Evolutionary conservation across 768 basidiomycete genomes (phyloP).

Genomic region (Nidularia pulvinata): DNA sequence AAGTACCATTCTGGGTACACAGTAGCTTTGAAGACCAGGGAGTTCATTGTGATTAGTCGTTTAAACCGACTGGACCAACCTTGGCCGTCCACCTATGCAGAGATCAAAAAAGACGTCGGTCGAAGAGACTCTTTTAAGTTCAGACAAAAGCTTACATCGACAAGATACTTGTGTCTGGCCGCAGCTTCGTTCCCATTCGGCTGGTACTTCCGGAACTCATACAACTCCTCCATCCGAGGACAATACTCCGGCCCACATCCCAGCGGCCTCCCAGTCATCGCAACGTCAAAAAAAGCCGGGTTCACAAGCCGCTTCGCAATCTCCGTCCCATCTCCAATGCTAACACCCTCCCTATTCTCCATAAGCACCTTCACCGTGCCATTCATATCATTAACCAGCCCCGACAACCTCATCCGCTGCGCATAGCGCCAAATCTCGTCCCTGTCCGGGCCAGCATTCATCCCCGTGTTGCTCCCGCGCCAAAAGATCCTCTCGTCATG

Average conservation of each 20-base stretch:
- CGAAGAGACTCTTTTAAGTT: no score
- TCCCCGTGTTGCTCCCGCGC: slow-evolving; percentile 77
- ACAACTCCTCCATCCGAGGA: slow-evolving; percentile 34
- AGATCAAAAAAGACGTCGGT: not conserved
- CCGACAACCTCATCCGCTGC: slow-evolving; percentile 44
- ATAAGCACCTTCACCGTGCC: slow-evolving; percentile 30
- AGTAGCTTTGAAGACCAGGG: slow-evolving; percentile 63
- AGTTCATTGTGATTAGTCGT: slow-evolving; percentile 55
- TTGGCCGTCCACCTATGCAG: slow-evolving; percentile 52
- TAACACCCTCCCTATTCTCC: slow-evolving; percentile 15
- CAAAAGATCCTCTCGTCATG: slow-evolving; percentile 57
- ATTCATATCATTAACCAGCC: slow-evolving; percentile 23
- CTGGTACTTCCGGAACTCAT: slow-evolving; percentile 46
- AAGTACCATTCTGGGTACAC: slow-evolving; percentile 69
- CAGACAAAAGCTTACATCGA: slow-evolving; percentile 43
- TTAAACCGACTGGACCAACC: slow-evolving; percentile 70
- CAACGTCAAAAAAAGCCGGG: slow-evolving; percentile 54
- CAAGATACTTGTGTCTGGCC: slow-evolving; percentile 33
- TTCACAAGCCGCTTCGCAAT: slow-evolving; percentile 28
- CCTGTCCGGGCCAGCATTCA: slow-evolving; percentile 41
- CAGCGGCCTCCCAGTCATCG: slow-evolving; percentile 40
- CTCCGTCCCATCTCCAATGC: slow-evolving; percentile 28
- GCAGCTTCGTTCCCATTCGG: slow-evolving; percentile 35
- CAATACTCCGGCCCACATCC: slow-evolving; percentile 42
- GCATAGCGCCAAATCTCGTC: slow-evolving; percentile 38